Evolutionary conservation across 108 stramenopile genomes (phyloP).

Genomic region (Mayamaea pseudoterrestris): DNA sequence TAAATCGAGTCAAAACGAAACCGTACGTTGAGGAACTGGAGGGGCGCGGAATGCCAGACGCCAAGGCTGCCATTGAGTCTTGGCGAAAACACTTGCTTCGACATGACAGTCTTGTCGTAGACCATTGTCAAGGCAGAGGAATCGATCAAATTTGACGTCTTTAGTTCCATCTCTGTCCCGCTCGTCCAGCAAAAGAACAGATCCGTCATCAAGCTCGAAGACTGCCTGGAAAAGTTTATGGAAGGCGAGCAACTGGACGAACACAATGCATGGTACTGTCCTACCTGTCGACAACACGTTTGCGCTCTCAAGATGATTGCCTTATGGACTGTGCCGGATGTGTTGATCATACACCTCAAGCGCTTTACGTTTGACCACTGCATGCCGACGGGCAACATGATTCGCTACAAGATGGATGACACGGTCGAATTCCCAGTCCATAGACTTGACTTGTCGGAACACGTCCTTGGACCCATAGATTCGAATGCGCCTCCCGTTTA

Average conservation of each 20-base stretch:
- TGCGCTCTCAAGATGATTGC: constrained; percentile 75
- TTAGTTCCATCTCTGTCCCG: constrained; percentile 71
- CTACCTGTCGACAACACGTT: constrained; percentile 64
- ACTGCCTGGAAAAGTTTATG: constrained; percentile 71
- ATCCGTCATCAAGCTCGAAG: constrained; percentile 32
- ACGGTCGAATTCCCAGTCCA: constrained; percentile 66
- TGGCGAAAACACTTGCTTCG: constrained; percentile 76
- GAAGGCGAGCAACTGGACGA: constrained; percentile 78
- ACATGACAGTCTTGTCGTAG: constrained; percentile 81
- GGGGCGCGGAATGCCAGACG: constrained; percentile 78
- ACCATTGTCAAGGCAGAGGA: constrained; percentile 76
- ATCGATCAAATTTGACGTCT: constrained; percentile 86
- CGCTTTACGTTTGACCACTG: constrained; percentile 69
- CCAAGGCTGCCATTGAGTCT: constrained; percentile 60
- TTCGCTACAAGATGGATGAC: constrained; percentile 66
- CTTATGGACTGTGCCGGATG: constrained; percentile 71
- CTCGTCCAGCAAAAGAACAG: constrained; percentile 39
- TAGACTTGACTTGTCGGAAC: constrained; percentile 41
- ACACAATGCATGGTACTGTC: constrained; percentile 76
- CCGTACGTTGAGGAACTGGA: constrained; percentile 88
- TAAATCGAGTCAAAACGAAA: constrained; percentile 67
- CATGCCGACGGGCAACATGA: constrained; percentile 30
- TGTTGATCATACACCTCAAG: constrained; percentile 69
- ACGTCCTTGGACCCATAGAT: constrained; percentile 60
- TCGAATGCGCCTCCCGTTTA: constrained; percentile 67